phyloP scores from a whole-genome alignment of 805 yeast genomes.

The Starmerella powellii region DNA sequence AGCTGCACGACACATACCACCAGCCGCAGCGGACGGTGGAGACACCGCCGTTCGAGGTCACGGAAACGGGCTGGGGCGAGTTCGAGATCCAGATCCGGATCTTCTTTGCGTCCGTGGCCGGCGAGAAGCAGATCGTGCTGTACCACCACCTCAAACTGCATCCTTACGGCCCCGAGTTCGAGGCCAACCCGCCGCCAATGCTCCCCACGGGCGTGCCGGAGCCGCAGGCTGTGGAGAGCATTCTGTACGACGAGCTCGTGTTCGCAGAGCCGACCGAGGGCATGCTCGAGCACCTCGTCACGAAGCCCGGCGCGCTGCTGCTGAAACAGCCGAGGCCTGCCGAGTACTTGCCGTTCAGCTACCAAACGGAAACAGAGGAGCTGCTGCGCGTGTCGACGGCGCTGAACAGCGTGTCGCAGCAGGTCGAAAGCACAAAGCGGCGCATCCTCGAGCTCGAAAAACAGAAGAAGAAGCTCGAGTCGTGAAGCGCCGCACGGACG shows the following conservation, averaged over 20 bases:
- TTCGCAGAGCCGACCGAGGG: slow-evolving; percentile 92
- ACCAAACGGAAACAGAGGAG: slow-evolving; percentile 53
- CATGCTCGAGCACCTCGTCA: slow-evolving; percentile 65
- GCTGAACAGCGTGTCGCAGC: slow-evolving; percentile 34
- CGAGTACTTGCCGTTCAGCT: slow-evolving; percentile 29
- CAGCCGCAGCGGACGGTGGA: slow-evolving; percentile 80
- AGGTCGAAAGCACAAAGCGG: slow-evolving; percentile 35
- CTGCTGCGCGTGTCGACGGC: slow-evolving; percentile 43
- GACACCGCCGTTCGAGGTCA: slow-evolving; percentile 82
- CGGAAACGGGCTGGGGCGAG: slow-evolving; percentile 99
- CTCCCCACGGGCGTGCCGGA: slow-evolving; percentile 22
- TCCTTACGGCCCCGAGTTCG: slow-evolving; percentile 47
- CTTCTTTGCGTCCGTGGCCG: slow-evolving; percentile 73
- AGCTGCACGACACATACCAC: slow-evolving; percentile 86
- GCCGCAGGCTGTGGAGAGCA: slow-evolving; percentile 41
- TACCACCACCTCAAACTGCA: slow-evolving; percentile 87
- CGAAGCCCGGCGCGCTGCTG: slow-evolving; percentile 30
- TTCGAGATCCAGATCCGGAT: slow-evolving; percentile 84
- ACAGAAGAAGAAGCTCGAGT: slow-evolving; percentile 21
- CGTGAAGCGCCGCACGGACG: too few relatives aligned
- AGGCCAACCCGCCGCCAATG: slow-evolving; percentile 17
- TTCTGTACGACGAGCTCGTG: slow-evolving; percentile 77
- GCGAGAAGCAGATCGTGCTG: slow-evolving; percentile 73
- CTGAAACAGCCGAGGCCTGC: slow-evolving; percentile 29
- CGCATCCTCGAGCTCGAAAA: slow-evolving; percentile 29